phyloP scores from a whole-genome alignment of 1,284 basidiomycete species.

The Psilocybe mexicana region DNA sequence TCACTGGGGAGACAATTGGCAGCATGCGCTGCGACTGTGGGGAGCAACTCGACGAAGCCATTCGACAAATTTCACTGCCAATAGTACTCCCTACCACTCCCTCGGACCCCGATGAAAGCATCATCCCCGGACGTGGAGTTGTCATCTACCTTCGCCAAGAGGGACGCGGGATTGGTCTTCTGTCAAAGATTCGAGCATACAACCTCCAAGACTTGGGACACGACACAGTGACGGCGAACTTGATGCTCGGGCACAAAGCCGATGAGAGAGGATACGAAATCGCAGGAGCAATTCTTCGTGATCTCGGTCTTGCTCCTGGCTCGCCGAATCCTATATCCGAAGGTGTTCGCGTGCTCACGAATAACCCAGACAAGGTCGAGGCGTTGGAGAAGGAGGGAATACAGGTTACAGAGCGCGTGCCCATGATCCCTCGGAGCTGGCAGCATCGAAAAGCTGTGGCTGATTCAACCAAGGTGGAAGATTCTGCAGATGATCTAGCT shows the following conservation, averaged over 20 bases:
- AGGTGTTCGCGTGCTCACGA: conserved; percentile 86
- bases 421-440: conserved; percentile 97
- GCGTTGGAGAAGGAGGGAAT: conserved; percentile 87
- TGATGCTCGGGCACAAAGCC: conserved; percentile 92
- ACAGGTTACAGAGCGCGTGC: conserved; percentile 79
- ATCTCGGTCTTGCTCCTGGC: conserved; percentile 76
- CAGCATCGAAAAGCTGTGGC: conserved; percentile 42
- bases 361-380: conserved; percentile 96
- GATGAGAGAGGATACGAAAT: conserved; percentile 95
- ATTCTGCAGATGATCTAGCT: conserved; percentile 8
- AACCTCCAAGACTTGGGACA: conserved; percentile 98
- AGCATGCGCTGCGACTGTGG: conserved; percentile 99
- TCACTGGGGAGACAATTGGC: conserved; percentile 97
- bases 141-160: conserved; percentile 98
- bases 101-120: conserved; percentile 33
- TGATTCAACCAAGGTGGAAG: conserved; percentile 25
- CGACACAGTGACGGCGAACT: conserved; percentile 96
- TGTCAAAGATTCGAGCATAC: conserved; percentile 97
- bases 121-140: conserved; percentile 84
- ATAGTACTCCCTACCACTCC: conserved; percentile 45
- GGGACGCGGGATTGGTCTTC: conserved; percentile 95
- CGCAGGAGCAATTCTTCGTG: conserved; percentile 86
- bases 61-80: conserved; percentile 86
- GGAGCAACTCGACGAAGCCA: conserved; percentile 96
- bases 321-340: conserved; percentile 33